Percentiles rank a stretch among this genome's conserved stretches.
Conservation (phyloP, 306 rosid genomes). For the Acmispon strigosus region DNA sequence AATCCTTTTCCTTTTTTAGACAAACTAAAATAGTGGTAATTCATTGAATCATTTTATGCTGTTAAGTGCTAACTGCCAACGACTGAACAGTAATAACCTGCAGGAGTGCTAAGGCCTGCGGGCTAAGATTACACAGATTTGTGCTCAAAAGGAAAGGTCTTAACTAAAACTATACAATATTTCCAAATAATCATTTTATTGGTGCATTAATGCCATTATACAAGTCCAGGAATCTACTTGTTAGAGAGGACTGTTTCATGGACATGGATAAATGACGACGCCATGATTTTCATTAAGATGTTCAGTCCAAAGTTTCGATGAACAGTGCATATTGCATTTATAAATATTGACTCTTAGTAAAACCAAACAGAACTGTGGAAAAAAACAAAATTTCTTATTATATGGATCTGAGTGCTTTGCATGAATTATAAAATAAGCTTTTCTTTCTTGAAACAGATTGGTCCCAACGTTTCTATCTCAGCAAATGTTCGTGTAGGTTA, state of each 20-base stretch:
- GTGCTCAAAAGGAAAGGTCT: background rate
- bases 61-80: background rate
- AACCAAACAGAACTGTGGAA: background rate
- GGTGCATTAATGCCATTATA: background rate
- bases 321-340: background rate
- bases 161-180: background rate
- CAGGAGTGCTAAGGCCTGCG: background rate
- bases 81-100: background rate
- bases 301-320: background rate
- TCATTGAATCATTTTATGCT: background rate
- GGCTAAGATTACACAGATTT: background rate
- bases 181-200: background rate
- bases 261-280: background rate
- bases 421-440: background rate
- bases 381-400: background rate
- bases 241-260: background rate
- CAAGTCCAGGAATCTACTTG: background rate
- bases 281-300: background rate
- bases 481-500: constrained; percentile 95
- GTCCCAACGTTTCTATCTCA: constrained; percentile 89
- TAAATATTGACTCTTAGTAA: background rate
- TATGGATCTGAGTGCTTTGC: background rate
- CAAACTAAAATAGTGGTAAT: background rate
- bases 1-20: background rate
- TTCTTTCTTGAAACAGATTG: constrained; percentile 55